These are phyloP conservation scores for Hanseniaspora nectarophila DNA, from an alignment of 805 yeast genomes.

Conservation along the genomic window DNA sequence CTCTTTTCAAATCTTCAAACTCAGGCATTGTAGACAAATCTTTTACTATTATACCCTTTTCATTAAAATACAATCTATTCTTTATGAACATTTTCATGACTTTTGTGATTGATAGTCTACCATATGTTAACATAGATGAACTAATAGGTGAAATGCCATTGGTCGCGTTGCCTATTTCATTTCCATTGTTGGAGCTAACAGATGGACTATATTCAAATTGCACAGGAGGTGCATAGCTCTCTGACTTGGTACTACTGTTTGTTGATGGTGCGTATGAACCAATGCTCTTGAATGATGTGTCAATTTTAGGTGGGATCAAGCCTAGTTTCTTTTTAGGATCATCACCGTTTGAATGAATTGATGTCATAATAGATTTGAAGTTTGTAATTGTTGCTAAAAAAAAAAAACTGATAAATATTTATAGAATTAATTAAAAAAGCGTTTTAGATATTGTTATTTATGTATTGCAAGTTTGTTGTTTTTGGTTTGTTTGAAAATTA, in stretches of 20 bases:
- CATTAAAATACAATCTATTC: slow-evolving; percentile 11
- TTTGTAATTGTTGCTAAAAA: too few species aligned
- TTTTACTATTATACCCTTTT: slow-evolving; percentile 8
- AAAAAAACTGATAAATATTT: too few species aligned
- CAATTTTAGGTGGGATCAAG: background rate
- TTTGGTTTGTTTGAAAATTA: too few species aligned
- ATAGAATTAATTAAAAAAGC: too few species aligned
- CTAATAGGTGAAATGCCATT: background rate
- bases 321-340: too few species aligned
- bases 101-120: slow-evolving; percentile 7
- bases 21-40: slow-evolving; percentile 12
- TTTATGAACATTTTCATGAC: slow-evolving; percentile 13
- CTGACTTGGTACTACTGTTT: background rate
- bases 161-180: background rate
- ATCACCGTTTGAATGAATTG: background rate
- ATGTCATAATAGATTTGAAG: background rate
- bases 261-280: background rate
- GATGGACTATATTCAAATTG: background rate
- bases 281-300: background rate
- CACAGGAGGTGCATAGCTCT: slow-evolving; percentile 1
- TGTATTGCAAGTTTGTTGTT: too few species aligned
- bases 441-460: too few species aligned
- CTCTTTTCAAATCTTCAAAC: slow-evolving; percentile 1
- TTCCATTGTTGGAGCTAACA: background rate
- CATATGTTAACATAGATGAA: background rate